Conservation (phyloP, 441 rosid species). For the Flueggea neowawraea region DNA sequence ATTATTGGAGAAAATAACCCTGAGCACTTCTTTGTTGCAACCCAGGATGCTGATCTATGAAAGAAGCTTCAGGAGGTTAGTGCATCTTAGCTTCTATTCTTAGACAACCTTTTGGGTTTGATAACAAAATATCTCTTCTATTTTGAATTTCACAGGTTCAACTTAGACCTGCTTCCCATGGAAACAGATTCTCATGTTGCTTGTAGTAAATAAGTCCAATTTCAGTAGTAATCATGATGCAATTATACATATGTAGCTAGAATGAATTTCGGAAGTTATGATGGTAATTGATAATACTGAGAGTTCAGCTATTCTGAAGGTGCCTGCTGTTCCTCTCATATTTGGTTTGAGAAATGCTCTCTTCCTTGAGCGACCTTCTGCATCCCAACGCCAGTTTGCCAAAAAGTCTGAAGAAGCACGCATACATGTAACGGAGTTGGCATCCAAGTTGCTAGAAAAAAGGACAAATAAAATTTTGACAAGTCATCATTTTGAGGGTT, state of each 20-base stretch:
- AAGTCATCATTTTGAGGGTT: conserved; percentile 23
- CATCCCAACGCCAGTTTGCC: conserved; percentile 59
- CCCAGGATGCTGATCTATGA: conserved; percentile 72
- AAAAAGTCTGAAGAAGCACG: conserved; percentile 62
- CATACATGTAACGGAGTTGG: conserved; percentile 44
- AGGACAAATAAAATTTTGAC: conserved; percentile 32
- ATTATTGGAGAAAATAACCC: conserved; percentile 60
- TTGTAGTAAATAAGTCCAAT: no score
- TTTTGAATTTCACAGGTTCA: no score
- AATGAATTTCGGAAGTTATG: neutral
- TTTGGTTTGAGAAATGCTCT: conserved; percentile 74
- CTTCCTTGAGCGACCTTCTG: conserved; percentile 78
- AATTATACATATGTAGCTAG: neutral
- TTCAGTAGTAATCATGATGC: neutral
- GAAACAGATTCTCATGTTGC: no score
- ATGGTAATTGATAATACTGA: neutral
- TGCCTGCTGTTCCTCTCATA: conserved; percentile 74
- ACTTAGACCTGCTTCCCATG: no score
- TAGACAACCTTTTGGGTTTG: no score
- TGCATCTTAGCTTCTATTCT: conserved; percentile 3
- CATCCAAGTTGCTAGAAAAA: conserved; percentile 37
- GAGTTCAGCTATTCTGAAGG: conserved; percentile 33
- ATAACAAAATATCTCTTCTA: no score
- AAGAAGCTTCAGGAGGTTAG: conserved; percentile 67
- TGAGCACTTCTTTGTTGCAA: conserved; percentile 81